Conservation (phyloP, 345 rosid genomes). For the Hevea brasiliensis region DNA sequence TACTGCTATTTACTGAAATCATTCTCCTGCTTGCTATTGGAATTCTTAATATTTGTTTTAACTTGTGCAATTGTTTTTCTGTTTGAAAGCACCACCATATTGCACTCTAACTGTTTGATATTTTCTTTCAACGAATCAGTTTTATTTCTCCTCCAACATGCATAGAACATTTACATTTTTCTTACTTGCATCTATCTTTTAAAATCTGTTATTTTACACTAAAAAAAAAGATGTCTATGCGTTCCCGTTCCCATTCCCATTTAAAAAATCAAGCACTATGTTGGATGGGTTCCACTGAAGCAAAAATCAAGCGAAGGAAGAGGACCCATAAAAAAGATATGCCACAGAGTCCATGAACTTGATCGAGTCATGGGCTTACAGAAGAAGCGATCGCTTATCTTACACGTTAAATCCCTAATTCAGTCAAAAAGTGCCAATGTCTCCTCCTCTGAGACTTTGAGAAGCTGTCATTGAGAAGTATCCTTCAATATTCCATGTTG, state of each 20-base stretch:
- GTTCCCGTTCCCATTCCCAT: slow-evolving; percentile 17
- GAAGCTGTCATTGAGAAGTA: slow-evolving; percentile 73
- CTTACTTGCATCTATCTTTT: neutral
- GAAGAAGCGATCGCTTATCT: slow-evolving; percentile 72
- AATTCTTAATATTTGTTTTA: too few relatives aligned
- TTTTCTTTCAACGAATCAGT: neutral
- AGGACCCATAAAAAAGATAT: slow-evolving; percentile 83
- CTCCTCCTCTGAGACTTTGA: too few relatives aligned
- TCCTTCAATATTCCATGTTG: slow-evolving; percentile 67
- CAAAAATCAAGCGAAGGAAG: slow-evolving; percentile 63
- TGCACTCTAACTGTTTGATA: slow-evolving; percentile 11
- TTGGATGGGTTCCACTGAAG: slow-evolving; percentile 47
- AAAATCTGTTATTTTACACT: neutral
- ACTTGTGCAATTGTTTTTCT: too few relatives aligned
- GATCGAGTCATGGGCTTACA: slow-evolving; percentile 79
- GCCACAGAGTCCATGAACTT: slow-evolving; percentile 66
- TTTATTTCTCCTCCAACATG: neutral
- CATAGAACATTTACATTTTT: neutral
- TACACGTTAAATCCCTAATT: too few relatives aligned
- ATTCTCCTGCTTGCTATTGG: too few relatives aligned
- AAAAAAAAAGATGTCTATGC: neutral
- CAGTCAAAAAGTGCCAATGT: too few relatives aligned
- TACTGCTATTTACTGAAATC: too few relatives aligned
- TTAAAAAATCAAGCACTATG: slow-evolving; percentile 26
- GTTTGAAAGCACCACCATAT: too few relatives aligned